A percentile compares a stretch with the other conserved stretches of the same genome.
Evolutionary conservation across 2,329 filamentous ascomycete genomes (phyloP).

Genomic region (Sporothrix pallida): DNA sequence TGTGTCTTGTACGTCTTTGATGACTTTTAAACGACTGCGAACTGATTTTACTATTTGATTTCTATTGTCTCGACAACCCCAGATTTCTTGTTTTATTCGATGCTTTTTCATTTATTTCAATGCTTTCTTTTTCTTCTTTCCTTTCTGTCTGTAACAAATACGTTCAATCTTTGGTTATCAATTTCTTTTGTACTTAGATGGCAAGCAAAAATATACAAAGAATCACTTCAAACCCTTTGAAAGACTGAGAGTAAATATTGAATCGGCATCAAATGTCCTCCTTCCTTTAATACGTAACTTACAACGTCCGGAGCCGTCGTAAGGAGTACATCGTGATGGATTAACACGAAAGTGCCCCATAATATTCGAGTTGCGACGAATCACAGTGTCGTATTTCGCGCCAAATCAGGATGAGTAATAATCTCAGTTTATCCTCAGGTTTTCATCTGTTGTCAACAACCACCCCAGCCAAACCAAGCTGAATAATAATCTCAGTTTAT

Average conservation of each 20-base stretch:
- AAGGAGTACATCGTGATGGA: too few relatives aligned
- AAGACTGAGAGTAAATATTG: background rate
- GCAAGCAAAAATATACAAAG: background rate
- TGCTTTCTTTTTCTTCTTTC: background rate
- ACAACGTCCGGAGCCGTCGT: too few relatives aligned
- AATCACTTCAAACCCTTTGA: background rate
- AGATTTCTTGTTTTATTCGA: background rate
- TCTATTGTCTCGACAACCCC: background rate
- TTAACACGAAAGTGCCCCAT: too few relatives aligned
- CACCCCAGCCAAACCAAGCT: too few relatives aligned
- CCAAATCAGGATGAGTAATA: too few relatives aligned
- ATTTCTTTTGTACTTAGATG: background rate
- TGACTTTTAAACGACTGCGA: constrained; percentile 23
- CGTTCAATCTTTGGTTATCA: background rate
- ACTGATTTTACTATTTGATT: background rate
- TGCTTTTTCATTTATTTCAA: background rate
- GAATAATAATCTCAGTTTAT: too few relatives aligned
- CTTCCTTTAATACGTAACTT: too few relatives aligned
- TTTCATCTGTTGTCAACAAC: too few relatives aligned
- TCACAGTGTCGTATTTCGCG: too few relatives aligned
- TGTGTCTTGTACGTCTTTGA: background rate
- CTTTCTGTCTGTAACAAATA: background rate
- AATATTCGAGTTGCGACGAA: too few relatives aligned
- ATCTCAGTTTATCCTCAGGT: too few relatives aligned
- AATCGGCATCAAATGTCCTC: background rate